These are phyloP conservation scores for Multifurca ochricompacta DNA, from an alignment of 768 basidiomycete species.

Conservation along the genomic window DNA sequence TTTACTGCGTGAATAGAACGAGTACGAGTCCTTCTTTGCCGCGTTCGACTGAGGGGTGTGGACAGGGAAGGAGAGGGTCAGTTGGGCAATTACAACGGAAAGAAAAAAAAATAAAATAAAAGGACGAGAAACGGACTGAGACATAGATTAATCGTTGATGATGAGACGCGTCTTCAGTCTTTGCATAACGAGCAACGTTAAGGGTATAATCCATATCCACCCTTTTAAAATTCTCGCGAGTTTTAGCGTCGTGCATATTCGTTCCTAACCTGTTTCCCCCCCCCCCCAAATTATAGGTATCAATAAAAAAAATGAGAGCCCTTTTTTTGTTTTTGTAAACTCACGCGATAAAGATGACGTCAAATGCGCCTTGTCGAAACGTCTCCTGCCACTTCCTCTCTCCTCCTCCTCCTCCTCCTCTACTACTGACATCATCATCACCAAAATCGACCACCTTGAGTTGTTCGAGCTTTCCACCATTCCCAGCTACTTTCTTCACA, in stretches of 20 bases:
- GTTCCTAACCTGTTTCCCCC: conserved; percentile 64
- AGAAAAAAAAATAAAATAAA: too few species aligned
- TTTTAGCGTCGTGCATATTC: conserved; percentile 49
- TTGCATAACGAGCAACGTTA: conserved; percentile 63
- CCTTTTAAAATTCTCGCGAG: conserved; percentile 58
- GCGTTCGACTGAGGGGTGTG: conserved; percentile 33
- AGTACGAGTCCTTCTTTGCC: conserved; percentile 41
- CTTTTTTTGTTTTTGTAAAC: too few species aligned
- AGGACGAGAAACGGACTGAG: conserved; percentile 46
- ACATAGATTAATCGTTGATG: conserved; percentile 60
- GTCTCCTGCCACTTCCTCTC: conserved; percentile 32
- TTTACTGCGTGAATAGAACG: conserved; percentile 58
- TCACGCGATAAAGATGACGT: conserved; percentile 65
- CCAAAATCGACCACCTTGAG: conserved; percentile 62
- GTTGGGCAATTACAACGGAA: background rate
- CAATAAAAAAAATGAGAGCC: background rate
- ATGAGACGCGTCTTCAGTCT: conserved; percentile 42
- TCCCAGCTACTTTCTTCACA: too few species aligned
- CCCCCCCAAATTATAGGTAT: too few species aligned
- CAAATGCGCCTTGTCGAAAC: conserved; percentile 52
- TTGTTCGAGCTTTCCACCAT: conserved; percentile 59
- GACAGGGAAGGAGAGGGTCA: background rate
- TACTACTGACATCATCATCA: conserved; percentile 45
- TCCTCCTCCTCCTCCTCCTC: too few species aligned
- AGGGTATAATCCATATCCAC: conserved; percentile 59